Base-by-base conservation (phyloP, 768 basidiomycete species). In the Suillus discolor region DNA sequence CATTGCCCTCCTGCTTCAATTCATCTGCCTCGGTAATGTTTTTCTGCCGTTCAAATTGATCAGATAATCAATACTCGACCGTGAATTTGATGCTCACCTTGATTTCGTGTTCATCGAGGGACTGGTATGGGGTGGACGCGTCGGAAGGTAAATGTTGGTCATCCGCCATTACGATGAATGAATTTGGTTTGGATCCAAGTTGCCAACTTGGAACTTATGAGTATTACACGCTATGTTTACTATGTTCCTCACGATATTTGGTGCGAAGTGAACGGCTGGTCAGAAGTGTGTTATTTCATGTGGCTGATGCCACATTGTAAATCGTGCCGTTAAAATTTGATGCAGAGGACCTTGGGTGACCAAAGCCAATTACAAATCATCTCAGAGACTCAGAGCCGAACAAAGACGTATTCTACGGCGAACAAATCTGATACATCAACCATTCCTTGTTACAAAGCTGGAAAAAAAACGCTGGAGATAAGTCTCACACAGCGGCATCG, bases 1-100 rank as follows among this genome's bases (percentile, higher is more conserved):
- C 83, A 68, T 95, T 97, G 20, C 94, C 96, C 71, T 90, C 84
- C 9, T 78, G 76, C 76, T 96, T 97, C 62, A 90, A 77, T 57
- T 85, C 83, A 34, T 85, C 84, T 18, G 90, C 90, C 67, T 81
- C 78, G 38, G 68, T 72, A 16, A 92, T 77, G 61, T 70, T 75
- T 65, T 79, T 76, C 87, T 89, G 57, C 23, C 44, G 12, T 67
- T 65, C 63, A 54, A 42, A 63, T 64, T 60, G 45, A 55, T 63
- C 53, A 61, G 25, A 44, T 36, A 36, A 39, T 51, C 59, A n/a
- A 28, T 5, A 31, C 47, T 61, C 28, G 23, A 44, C 25, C 60
- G 6, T 25, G 9, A 55, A 57, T 23, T 34, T 23, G 15, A 39
- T 38, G 28, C 62, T 61, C 18, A 57, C 51, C 57, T 63, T 61